Evolutionary conservation across 345 rosid species (phyloP), one percentile per base, ranked within the genome.

Genomic region (Citrus hindsii): DNA sequence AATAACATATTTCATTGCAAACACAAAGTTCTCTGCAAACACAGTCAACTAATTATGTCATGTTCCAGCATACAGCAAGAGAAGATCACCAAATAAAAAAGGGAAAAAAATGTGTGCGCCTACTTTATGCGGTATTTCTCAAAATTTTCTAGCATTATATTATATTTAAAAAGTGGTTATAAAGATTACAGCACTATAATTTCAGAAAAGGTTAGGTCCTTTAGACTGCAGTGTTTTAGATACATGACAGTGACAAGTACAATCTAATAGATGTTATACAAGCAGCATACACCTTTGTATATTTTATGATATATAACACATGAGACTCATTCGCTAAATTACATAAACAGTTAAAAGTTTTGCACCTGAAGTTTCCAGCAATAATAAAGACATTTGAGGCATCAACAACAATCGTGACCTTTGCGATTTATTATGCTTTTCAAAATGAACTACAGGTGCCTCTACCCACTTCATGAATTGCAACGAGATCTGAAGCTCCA

Each of bases 301-400:
- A 38, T 42, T 40, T 42, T 46, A 9, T 16, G 4, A 42, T 27
- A 53, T 40, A 25, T 9, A 22, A 67, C 42, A 33, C 12, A 65
- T 2, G 6, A 9, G 6, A 65, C 46, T 7, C 46, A 21, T 2
- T 65, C 35, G 14, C 35, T 33, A 65, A 33, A 33, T 9, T 33
- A 65, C n/a, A 33, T 7, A 38, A 61, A 63, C 19, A 74, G 38
- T 37, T 33, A 21, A 59, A 59, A 37, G 13, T 28, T 59, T 58
- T 73, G 55, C 35, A 38, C 67, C 37, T 38, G 67, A 59, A 73
- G 76, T 73, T 74, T 46, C 60, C 58, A 51, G 59, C 42, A 25
- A 63, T 9, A 2, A 61, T 67, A 61, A 35, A 59, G 27, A 4
- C 65, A 73, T 73, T 56, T 22, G 65, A n/a, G 1, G 48, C 28